Percentiles rank a stretch among this genome's conserved stretches.
These are phyloP conservation scores for Gastrodia elata DNA, from an alignment of 106 monocot genomes.

Conservation along the genomic window DNA sequence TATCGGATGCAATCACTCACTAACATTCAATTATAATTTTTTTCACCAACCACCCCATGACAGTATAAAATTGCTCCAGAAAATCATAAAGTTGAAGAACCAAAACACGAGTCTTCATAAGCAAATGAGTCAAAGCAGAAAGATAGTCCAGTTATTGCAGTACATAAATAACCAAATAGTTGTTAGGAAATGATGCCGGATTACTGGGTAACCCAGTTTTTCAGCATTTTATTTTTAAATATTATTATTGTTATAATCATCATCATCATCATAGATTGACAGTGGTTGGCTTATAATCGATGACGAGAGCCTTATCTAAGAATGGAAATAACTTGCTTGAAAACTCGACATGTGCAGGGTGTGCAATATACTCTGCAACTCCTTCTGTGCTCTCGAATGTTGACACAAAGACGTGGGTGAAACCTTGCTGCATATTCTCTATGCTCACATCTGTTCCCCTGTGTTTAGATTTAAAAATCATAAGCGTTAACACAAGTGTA, in stretches of 20 bases:
- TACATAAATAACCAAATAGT: neutral
- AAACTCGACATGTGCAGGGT: slow-evolving; percentile 20
- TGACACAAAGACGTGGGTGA: slow-evolving; percentile 27
- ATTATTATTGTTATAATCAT: no score
- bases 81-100: no score
- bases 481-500: neutral
- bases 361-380: slow-evolving; percentile 19
- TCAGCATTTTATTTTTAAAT: no score
- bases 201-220: neutral
- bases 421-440: slow-evolving; percentile 24
- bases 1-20: no score
- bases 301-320: slow-evolving; percentile 8
- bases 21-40: no score
- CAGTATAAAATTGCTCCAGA: no score
- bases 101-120: no score
- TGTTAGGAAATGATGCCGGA: no score
- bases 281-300: slow-evolving; percentile 20
- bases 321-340: slow-evolving; percentile 6
- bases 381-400: slow-evolving; percentile 21
- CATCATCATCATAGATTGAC: neutral
- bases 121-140: neutral
- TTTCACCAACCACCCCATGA: no score
- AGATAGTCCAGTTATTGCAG: neutral
- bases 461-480: neutral
- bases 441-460: slow-evolving; percentile 27